These are phyloP conservation scores for Cunninghamia lanceolata DNA, from an alignment of 75 land plant genomes.

Conservation along the genomic window DNA sequence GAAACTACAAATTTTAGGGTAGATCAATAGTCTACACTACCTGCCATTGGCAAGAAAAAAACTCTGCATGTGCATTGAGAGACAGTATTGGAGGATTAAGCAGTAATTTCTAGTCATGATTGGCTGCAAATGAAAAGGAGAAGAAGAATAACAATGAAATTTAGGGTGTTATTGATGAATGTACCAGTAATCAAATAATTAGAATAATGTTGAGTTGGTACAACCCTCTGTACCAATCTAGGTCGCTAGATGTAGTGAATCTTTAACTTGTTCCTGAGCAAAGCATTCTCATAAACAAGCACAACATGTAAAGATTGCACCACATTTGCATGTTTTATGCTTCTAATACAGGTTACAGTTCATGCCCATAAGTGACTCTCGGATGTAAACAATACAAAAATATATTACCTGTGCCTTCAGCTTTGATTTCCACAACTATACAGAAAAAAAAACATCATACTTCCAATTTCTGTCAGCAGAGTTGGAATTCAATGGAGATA, in stretches of 20 bases:
- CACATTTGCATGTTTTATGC: neutral
- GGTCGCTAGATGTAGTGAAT: too few relatives aligned
- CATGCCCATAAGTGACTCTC: neutral
- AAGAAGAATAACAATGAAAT: too few relatives aligned
- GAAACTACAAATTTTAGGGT: neutral
- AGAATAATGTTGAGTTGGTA: neutral
- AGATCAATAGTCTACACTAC: neutral
- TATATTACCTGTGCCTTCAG: constrained; percentile 84
- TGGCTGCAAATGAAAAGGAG: neutral
- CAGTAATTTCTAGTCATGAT: neutral
- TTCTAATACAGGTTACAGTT: too few relatives aligned
- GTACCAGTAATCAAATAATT: neutral
- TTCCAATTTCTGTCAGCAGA: too few relatives aligned
- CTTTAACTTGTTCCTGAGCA: too few relatives aligned
- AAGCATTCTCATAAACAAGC: neutral
- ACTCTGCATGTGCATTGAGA: neutral
- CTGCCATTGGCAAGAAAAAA: neutral
- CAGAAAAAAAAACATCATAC: too few relatives aligned
- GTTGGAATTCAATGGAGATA: too few relatives aligned
- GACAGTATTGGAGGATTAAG: neutral
- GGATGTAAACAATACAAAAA: neutral
- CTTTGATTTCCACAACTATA: constrained; percentile 99
- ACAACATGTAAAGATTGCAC: neutral
- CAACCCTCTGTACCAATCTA: too few relatives aligned
- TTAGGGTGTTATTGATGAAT: too few relatives aligned